phyloP scores from a whole-genome alignment of 352 stramenopile species.

The Thalassiosira oceanica region DNA sequence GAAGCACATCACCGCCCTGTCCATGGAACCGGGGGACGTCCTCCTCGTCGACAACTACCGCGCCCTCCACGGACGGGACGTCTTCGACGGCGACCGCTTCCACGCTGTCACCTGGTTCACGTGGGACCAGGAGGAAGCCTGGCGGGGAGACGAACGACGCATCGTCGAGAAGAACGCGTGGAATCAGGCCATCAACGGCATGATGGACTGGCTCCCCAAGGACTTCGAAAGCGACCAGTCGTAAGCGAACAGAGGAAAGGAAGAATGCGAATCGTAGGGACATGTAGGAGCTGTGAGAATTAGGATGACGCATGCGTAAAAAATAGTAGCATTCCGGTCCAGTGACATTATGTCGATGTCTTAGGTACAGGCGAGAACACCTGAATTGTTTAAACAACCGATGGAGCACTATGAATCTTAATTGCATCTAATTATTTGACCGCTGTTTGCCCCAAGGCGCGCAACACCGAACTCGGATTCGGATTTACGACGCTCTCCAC shows the following conservation, averaged over 20 bases:
- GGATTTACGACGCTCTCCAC: too few relatives aligned
- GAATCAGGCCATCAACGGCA: constrained; percentile 80
- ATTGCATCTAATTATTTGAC: too few relatives aligned
- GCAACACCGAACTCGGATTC: too few relatives aligned
- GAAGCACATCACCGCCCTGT: constrained; percentile 80
- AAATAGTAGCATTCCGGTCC: too few relatives aligned
- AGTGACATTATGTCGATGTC: too few relatives aligned
- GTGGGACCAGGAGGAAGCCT: constrained; percentile 76
- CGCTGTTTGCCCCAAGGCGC: too few relatives aligned
- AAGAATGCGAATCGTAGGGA: too few relatives aligned
- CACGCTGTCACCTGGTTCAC: constrained; percentile 83
- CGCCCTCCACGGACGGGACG: constrained; percentile 79
- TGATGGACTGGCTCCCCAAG: constrained; percentile 81
- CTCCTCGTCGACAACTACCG: constrained; percentile 84
- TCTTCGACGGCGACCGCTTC: constrained; percentile 81
- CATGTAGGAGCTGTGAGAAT: too few relatives aligned
- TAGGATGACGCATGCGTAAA: too few relatives aligned
- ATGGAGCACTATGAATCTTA: too few relatives aligned
- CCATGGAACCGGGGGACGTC: constrained; percentile 83
- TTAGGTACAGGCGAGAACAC: too few relatives aligned
- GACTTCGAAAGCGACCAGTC: constrained; percentile 75
- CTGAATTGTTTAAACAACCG: too few relatives aligned
- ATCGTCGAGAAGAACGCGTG: constrained; percentile 81
- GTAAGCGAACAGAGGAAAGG: constrained; percentile 10
- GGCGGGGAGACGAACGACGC: constrained; percentile 67